Evolutionary conservation across 805 yeast species (phyloP).

Genomic region (Candida gorgasii): DNA sequence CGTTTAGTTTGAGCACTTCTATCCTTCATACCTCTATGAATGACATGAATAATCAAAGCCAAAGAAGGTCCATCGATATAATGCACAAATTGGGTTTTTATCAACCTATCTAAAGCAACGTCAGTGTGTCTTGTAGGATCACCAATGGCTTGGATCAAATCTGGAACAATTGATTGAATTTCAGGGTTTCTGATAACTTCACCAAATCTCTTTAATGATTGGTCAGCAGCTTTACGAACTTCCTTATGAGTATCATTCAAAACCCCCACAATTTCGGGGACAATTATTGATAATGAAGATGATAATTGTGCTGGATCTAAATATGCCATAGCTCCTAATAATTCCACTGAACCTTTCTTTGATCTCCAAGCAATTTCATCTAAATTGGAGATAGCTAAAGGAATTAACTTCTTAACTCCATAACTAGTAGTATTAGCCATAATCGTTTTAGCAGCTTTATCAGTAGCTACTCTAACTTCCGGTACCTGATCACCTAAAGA

Average conservation of each 20-base stretch:
- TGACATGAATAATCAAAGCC: conserved; percentile 91
- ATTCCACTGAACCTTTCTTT: conserved; percentile 93
- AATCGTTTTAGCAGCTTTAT: conserved; percentile 79
- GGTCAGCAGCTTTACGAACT: conserved; percentile 93
- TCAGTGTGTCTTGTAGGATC: conserved; percentile 93
- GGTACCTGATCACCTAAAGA: conserved; percentile 81
- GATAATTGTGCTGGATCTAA: conserved; percentile 93
- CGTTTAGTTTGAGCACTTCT: conserved; percentile 91
- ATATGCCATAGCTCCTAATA: conserved; percentile 97
- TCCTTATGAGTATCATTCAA: conserved; percentile 95
- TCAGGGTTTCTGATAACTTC: conserved; percentile 98
- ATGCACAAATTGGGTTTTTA: conserved; percentile 92
- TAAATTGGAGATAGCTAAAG: conserved; percentile 80
- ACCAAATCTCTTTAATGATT: conserved; percentile 85
- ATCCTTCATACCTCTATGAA: conserved; percentile 93
- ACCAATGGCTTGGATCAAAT: conserved; percentile 86
- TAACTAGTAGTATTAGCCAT: conserved; percentile 90
- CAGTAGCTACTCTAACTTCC: conserved; percentile 89
- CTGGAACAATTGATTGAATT: conserved; percentile 88
- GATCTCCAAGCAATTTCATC: conserved; percentile 95
- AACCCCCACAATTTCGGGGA: conserved; percentile 95
- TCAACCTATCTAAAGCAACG: conserved; percentile 78
- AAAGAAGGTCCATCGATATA: conserved; percentile 97
- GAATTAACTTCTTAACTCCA: conserved; percentile 90
- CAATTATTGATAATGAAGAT: conserved; percentile 81